Conservation (phyloP, 2,329 filamentous ascomycete species). For the Zymoseptoria ardabiliae region DNA sequence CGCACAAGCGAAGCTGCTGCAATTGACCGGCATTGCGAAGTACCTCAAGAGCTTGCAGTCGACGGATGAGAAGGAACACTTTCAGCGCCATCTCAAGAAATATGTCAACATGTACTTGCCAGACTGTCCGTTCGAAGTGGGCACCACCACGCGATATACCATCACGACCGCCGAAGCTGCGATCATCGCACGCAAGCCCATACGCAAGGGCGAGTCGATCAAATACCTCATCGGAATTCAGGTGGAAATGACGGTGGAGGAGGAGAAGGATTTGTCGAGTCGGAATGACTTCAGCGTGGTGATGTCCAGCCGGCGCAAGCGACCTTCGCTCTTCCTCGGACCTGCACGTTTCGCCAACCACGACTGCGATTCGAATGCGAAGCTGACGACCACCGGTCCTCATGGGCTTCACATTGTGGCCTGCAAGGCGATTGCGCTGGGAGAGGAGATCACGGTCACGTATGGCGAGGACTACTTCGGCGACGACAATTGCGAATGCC, state of each 20-base stretch:
- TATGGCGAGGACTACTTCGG: constrained; percentile 97
- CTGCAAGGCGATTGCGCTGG: constrained; percentile 69
- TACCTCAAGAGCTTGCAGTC: constrained; percentile 59
- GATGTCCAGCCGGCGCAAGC: constrained; percentile 84
- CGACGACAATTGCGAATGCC: constrained; percentile 85
- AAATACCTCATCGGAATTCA: constrained; percentile 89
- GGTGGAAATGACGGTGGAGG: constrained; percentile 84
- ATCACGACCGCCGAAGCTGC: constrained; percentile 84
- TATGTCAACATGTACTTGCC: constrained; percentile 91
- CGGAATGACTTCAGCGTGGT: constrained; percentile 97
- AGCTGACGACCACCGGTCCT: constrained; percentile 72
- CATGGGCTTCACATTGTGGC: constrained; percentile 89
- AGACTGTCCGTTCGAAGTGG: constrained; percentile 91
- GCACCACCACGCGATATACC: constrained; percentile 88
- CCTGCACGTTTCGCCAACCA: constrained; percentile 96
- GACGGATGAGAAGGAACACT: constrained; percentile 76
- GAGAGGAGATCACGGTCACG: constrained; percentile 92
- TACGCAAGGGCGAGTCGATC: constrained; percentile 75
- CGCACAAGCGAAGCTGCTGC: constrained; percentile 66
- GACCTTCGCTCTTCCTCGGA: constrained; percentile 84
- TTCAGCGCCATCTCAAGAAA: constrained; percentile 74
- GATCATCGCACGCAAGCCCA: constrained; percentile 70
- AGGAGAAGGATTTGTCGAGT: constrained; percentile 74
- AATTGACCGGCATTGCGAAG: constrained; percentile 64
- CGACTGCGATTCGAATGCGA: constrained; percentile 88